phyloP scores from a whole-genome alignment of 2,329 filamentous ascomycete species.

The Sphaceloma murrayae region DNA sequence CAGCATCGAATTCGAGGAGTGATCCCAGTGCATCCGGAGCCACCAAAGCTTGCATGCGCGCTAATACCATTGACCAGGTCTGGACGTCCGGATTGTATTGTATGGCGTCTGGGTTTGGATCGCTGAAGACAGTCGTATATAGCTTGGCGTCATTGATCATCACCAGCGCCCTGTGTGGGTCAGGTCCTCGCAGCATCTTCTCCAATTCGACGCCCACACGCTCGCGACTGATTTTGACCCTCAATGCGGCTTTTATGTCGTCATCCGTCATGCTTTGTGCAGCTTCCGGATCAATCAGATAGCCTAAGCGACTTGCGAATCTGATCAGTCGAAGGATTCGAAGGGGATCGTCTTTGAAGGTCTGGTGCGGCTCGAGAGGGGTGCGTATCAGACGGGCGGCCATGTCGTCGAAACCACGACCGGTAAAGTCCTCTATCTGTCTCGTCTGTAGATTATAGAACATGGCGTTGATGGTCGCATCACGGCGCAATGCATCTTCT shows the following conservation, averaged over 20 bases:
- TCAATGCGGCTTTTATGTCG: conserved; percentile 71
- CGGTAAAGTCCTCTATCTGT: conserved; percentile 75
- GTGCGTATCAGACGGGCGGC: conserved; percentile 64
- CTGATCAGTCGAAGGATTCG: conserved; percentile 77
- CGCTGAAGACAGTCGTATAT: conserved; percentile 64
- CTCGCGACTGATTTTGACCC: conserved; percentile 83
- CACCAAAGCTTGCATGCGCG: conserved; percentile 48
- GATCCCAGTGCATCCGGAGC: conserved; percentile 23
- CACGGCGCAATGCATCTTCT: conserved; percentile 80
- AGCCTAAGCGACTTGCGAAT: conserved; percentile 77
- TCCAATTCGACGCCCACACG: conserved; percentile 77
- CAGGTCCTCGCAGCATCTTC: conserved; percentile 76
- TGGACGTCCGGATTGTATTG: conserved; percentile 47
- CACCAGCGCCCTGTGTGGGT: conserved; percentile 52
- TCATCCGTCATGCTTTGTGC: conserved; percentile 64
- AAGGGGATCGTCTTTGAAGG: conserved; percentile 88
- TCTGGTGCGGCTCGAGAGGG: conserved; percentile 77
- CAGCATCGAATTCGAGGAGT: conserved; percentile 49
- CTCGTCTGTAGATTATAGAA: conserved; percentile 87
- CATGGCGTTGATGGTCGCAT: conserved; percentile 89
- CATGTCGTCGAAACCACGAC: conserved; percentile 65
- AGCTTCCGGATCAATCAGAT: conserved; percentile 62
- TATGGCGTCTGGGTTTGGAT: conserved; percentile 43
- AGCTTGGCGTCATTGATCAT: conserved; percentile 58
- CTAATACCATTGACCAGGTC: conserved; percentile 55